Evolutionary conservation across 2,329 filamentous ascomycete genomes (phyloP).

Genomic region (Paracoccidioides brasiliensis): DNA sequence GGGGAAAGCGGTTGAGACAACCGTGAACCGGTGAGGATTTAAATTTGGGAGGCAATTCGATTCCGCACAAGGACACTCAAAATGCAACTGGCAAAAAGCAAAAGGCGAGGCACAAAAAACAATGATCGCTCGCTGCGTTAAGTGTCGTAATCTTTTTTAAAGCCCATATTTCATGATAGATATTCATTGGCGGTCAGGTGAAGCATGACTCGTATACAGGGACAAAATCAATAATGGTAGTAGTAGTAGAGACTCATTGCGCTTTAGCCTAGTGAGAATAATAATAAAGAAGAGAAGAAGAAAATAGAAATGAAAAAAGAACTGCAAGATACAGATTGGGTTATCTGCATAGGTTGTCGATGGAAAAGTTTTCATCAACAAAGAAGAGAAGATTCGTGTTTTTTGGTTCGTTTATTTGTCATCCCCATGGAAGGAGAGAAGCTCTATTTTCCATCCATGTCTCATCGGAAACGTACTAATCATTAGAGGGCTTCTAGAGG

Average conservation of each 20-base stretch:
- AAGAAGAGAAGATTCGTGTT: not conserved
- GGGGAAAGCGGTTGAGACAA: too few relatives aligned
- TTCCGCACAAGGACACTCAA: not conserved
- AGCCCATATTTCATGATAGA: not conserved
- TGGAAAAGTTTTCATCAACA: not conserved
- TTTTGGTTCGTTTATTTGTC: not conserved
- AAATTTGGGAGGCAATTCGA: too few relatives aligned
- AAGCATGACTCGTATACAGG: not conserved
- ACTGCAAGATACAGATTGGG: not conserved
- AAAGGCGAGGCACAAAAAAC: not conserved
- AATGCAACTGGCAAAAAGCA: not conserved
- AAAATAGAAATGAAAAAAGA: not conserved
- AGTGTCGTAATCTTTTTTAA: constrained; percentile 2
- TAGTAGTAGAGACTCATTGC: not conserved
- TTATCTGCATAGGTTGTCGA: not conserved
- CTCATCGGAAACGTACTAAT: not conserved
- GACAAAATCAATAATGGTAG: not conserved
- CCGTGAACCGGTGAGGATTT: not conserved
- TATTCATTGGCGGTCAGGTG: not conserved
- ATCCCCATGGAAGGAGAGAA: not conserved
- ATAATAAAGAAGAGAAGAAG: not conserved
- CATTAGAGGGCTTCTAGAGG: not conserved
- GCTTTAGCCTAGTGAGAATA: not conserved
- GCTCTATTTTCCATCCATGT: not conserved
- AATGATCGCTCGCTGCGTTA: constrained; percentile 4